A percentile compares a stretch with the other conserved stretches of the same genome.
Conservation (phyloP, 2,329 filamentous ascomycete species). For the Geosmithia putterillii region DNA sequence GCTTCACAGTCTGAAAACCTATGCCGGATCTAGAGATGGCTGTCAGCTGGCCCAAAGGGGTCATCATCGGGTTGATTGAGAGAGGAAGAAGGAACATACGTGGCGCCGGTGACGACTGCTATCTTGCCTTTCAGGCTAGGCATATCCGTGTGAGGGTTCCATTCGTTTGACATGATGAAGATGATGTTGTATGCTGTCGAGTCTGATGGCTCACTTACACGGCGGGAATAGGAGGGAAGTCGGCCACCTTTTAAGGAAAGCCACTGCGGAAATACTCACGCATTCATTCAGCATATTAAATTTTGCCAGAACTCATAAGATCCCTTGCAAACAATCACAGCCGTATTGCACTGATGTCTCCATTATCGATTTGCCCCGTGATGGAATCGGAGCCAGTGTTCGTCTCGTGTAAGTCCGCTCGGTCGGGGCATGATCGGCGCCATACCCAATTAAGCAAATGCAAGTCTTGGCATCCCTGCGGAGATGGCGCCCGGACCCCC, state of each 20-base stretch:
- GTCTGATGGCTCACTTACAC: background rate
- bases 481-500: background rate
- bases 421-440: background rate
- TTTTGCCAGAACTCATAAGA: too few species aligned
- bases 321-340: too few species aligned
- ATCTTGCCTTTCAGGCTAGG: constrained; percentile 11
- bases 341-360: too few species aligned
- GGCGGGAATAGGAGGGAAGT: background rate
- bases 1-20: constrained; percentile 10
- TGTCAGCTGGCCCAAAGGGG: background rate
- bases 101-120: constrained; percentile 12
- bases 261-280: too few species aligned
- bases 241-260: background rate
- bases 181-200: background rate
- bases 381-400: too few species aligned
- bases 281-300: too few species aligned
- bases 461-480: background rate
- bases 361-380: too few species aligned
- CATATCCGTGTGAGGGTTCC: constrained; percentile 2
- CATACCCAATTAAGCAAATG: background rate
- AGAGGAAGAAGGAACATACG: constrained; percentile 6
- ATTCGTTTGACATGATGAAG: background rate
- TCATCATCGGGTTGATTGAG: too few species aligned
- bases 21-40: constrained; percentile 9
- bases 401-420: too few species aligned